phyloP scores from a whole-genome alignment of 768 basidiomycete species.

The Dendrothele bispora region DNA sequence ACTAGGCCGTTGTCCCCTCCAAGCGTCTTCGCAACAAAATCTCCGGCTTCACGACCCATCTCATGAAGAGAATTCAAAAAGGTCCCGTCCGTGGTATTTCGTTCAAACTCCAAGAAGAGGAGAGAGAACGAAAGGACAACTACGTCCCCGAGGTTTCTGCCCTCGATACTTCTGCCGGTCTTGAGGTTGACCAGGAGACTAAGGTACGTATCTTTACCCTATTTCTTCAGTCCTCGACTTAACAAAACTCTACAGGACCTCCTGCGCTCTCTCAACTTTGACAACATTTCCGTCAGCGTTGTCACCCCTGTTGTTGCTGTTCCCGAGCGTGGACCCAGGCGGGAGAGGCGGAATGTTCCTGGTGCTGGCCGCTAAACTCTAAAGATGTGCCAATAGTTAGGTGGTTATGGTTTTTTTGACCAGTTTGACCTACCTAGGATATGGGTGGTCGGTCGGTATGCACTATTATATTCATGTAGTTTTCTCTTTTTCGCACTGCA shows the following conservation, averaged over 20 bases:
- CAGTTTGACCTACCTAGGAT: too few relatives aligned
- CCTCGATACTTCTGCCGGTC: slow-evolving; percentile 74
- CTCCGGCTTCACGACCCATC: slow-evolving; percentile 98
- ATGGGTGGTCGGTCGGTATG: too few relatives aligned
- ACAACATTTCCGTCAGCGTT: slow-evolving; percentile 79
- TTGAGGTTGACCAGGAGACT: slow-evolving; percentile 92
- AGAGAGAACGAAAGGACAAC: slow-evolving; percentile 99
- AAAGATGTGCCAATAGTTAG: too few relatives aligned
- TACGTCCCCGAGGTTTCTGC: slow-evolving; percentile 99
- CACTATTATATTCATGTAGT: too few relatives aligned
- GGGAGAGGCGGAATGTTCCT: slow-evolving; percentile 79
- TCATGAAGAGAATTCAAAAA: slow-evolving; percentile 99
- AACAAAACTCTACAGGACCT: slow-evolving; percentile 57
- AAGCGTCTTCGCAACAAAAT: slow-evolving; percentile 99
- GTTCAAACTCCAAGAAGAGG: slow-evolving; percentile 99
- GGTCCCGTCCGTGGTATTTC: slow-evolving; percentile 99
- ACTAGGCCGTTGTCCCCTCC: slow-evolving; percentile 88
- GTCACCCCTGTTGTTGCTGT: slow-evolving; percentile 60
- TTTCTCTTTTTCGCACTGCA: too few relatives aligned
- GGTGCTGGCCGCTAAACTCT: slow-evolving; percentile 72
- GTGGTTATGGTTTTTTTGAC: too few relatives aligned
- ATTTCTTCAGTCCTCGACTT: not conserved
- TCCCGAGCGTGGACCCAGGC: slow-evolving; percentile 70
- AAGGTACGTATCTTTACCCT: slow-evolving; percentile 58
- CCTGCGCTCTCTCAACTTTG: slow-evolving; percentile 91